These are phyloP conservation scores for Phanerochaete sordida DNA, from an alignment of 768 basidiomycete species.

Conservation along the genomic window DNA sequence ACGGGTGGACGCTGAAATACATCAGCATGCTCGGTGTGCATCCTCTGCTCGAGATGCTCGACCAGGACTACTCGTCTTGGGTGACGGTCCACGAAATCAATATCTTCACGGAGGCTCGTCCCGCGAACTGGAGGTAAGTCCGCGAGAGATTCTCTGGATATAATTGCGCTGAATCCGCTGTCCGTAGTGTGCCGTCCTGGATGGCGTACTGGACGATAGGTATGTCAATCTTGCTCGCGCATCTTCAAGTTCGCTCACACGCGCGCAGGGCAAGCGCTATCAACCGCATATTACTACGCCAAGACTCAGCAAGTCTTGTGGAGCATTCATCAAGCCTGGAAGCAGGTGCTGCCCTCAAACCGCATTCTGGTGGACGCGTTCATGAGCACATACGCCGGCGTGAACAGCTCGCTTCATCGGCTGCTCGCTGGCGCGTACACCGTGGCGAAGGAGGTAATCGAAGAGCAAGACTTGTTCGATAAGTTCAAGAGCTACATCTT, in stretches of 20 bases:
- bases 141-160: too few relatives aligned
- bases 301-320: constrained; percentile 9
- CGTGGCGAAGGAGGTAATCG: background rate
- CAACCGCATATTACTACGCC: constrained; percentile 13
- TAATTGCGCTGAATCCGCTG: too few relatives aligned
- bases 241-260: background rate
- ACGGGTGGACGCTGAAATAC: constrained; percentile 23
- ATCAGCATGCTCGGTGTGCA: constrained; percentile 15
- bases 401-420: background rate
- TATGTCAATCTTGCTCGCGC: background rate
- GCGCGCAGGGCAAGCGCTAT: constrained; percentile 12
- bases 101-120: constrained; percentile 16
- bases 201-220: constrained; percentile 20
- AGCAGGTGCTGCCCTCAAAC: background rate
- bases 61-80: constrained; percentile 19
- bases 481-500: constrained; percentile 8
- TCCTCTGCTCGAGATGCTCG: constrained; percentile 18
- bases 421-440: constrained; percentile 12
- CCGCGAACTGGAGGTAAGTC: constrained; percentile 19
- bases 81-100: constrained; percentile 21
- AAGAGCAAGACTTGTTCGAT: background rate
- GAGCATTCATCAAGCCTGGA: constrained; percentile 1
- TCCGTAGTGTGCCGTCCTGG: constrained; percentile 16
- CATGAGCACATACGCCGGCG: background rate
- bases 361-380: background rate